These are phyloP conservation scores for Aspergillus clavatus DNA, from an alignment of 2,329 filamentous ascomycete species.

Conservation along the genomic window DNA sequence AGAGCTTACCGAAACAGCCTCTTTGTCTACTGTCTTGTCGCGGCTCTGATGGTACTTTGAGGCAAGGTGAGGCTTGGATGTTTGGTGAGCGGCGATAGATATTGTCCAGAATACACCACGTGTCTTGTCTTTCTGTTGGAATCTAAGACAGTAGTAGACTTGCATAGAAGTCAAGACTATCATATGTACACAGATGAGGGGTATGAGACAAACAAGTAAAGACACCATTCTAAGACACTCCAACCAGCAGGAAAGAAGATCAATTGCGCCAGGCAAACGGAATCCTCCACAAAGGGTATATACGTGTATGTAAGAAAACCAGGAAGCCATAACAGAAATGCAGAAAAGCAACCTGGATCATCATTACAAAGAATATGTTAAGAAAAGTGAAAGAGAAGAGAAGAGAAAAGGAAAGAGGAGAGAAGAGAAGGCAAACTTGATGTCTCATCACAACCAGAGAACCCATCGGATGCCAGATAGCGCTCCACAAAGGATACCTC, in stretches of 20 bases:
- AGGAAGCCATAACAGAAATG: background rate
- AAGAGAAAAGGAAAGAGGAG: constrained; percentile 3
- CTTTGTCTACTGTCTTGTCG: too few species aligned
- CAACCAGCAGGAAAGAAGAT: background rate
- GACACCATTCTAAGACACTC: background rate
- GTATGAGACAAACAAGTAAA: background rate
- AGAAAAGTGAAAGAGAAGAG: background rate
- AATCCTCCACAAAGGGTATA: background rate
- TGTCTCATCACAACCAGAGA: constrained; percentile 63
- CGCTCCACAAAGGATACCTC: constrained; percentile 58
- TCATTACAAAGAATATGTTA: background rate
- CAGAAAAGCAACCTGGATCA: background rate
- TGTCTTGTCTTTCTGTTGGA: too few species aligned
- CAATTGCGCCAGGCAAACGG: background rate
- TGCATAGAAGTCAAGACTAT: too few species aligned
- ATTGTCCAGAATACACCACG: too few species aligned
- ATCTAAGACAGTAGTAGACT: too few species aligned
- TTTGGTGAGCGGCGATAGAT: too few species aligned
- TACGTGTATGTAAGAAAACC: background rate
- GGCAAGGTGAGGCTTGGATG: too few species aligned
- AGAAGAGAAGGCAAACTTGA: background rate
- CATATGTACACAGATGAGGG: too few species aligned
- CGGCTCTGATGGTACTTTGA: too few species aligned
- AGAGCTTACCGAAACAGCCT: too few species aligned
- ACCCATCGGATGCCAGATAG: constrained; percentile 68